phyloP scores from a whole-genome alignment of 257 asterid species.

The Solanum paucissectum region DNA sequence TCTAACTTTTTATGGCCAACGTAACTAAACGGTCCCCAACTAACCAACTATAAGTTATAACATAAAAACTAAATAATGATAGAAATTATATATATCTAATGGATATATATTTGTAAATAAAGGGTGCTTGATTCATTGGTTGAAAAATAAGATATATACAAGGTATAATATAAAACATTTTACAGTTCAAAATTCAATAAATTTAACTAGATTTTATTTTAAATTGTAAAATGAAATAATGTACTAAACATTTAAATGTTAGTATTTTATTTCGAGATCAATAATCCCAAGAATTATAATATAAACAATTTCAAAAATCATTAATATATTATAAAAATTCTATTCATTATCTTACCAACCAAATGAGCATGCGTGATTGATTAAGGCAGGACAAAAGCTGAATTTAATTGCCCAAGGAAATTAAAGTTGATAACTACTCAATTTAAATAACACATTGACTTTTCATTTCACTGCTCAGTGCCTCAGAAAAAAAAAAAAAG shows the following conservation, averaged over 20 bases:
- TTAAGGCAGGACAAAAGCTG: not conserved
- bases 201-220: too few relatives aligned
- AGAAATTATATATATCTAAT: not conserved
- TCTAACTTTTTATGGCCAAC: not conserved
- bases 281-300: not conserved
- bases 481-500: not conserved
- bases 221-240: too few relatives aligned
- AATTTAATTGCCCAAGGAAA: not conserved
- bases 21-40: not conserved
- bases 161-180: not conserved
- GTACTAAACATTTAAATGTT: not conserved
- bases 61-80: not conserved
- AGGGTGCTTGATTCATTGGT: not conserved
- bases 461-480: not conserved
- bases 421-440: not conserved
- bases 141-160: not conserved
- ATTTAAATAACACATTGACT: not conserved
- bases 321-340: too few relatives aligned
- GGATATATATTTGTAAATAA: not conserved
- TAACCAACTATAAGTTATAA: not conserved
- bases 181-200: not conserved
- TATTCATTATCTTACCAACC: not conserved
- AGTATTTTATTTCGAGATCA: not conserved
- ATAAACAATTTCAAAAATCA: not conserved
- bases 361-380: not conserved